Base-by-base conservation (phyloP, 2,329 filamentous ascomycete species). In the Fusarium domesticum region DNA sequence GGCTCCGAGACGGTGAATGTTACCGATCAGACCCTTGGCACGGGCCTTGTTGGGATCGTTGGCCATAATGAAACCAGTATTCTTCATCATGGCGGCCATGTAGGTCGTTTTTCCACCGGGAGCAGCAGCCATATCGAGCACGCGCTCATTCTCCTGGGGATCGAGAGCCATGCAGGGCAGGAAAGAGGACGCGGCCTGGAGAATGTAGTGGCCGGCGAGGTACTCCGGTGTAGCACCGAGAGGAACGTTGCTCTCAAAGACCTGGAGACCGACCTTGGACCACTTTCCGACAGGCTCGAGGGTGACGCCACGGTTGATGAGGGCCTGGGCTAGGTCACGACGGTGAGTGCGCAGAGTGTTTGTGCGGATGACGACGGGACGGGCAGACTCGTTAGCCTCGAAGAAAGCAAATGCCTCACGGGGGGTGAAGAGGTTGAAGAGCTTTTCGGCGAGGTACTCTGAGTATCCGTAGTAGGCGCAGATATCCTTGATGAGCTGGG, bases 401-500 rank as follows among this genome's bases (percentile, higher is more conserved):
- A 98, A 97, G 71, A 98, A 98, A 42, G 91, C 91, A 58, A 97
- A 95, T 0, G 93, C 93, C 72, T 98, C 93, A 58, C 86, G 84
- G 0, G 93, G 89, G 2, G 90, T 83, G 71, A 98, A 97, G 6
- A 98, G 82, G 62, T 86, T 85, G 72, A 91, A 90, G 14, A 98
- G 83, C 76, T 97, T 98, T 70, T 96, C 89, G 5, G 91, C 93
- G n/a, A 98, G 78, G 70, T 86, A 97, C 30, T 86, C 82, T 4
- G 88, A 95, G 74, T 98, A 98, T 48, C 92, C 91, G 65, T 98
- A 98, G 76, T 98, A 98, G 43, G 86, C 82, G 72, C 90, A 96
- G 47, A 97, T 87, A 62, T 98, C 93, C 69, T 89, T 87, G 49
- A 97, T 70, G 43, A 98, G 76, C 66, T 95, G 87, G 17, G 82